Conservation (phyloP, 192 early-diverging fungal genomes). For the Coemansia sp. region DNA sequence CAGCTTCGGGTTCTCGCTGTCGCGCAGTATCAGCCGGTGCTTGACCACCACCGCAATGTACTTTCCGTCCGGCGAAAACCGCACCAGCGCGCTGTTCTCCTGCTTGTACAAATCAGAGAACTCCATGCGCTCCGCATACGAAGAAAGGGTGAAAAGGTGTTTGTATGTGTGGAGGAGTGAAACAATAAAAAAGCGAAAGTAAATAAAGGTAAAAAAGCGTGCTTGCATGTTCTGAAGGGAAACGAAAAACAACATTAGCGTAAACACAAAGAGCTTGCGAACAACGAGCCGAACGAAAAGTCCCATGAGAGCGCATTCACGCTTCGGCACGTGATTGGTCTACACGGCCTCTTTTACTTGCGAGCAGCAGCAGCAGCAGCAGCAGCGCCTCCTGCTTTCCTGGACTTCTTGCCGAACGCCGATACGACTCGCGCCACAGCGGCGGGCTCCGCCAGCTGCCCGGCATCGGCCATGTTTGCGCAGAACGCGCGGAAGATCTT, state of each 20-base stretch:
- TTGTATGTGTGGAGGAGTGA: no score
- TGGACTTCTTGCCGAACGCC: not conserved
- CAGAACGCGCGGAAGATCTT: constrained; percentile 20
- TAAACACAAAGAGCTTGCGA: no score
- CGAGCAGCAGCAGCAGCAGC: no score
- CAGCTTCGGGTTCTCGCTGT: constrained; percentile 44
- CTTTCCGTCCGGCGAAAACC: constrained; percentile 49
- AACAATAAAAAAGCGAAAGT: not conserved
- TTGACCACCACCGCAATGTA: constrained; percentile 47
- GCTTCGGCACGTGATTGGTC: no score
- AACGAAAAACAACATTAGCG: no score
- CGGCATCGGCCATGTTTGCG: constrained; percentile 1
- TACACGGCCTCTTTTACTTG: no score
- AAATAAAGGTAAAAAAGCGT: constrained; percentile 14
- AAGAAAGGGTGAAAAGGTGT: no score
- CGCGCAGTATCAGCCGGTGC: constrained; percentile 52
- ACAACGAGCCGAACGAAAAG: no score
- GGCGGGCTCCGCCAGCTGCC: constrained; percentile 18
- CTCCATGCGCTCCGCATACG: constrained; percentile 28
- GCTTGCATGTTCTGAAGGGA: constrained; percentile 36
- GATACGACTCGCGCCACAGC: not conserved
- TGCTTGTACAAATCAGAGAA: constrained; percentile 56
- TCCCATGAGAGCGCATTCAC: no score
- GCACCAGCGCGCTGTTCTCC: constrained; percentile 37
- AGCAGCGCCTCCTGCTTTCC: no score